These are phyloP conservation scores for Stachybotrys elegans DNA, from an alignment of 2,329 filamentous ascomycete genomes.

Conservation along the genomic window DNA sequence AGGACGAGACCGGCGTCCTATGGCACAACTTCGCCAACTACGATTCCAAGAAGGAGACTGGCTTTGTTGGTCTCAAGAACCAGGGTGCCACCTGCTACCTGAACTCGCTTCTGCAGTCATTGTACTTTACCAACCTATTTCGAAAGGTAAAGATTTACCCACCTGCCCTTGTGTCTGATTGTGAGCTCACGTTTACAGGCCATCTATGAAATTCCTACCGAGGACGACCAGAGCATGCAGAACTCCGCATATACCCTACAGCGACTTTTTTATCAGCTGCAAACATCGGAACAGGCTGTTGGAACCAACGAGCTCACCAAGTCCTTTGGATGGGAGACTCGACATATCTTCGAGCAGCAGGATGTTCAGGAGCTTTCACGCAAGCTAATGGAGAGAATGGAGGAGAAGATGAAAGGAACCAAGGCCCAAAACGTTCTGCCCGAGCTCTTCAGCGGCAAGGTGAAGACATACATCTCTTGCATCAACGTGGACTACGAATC, in stretches of 20 bases:
- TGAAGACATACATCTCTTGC: slow-evolving; percentile 98
- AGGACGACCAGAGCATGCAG: slow-evolving; percentile 70
- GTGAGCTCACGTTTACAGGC: slow-evolving; percentile 52
- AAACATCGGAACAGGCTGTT: slow-evolving; percentile 79
- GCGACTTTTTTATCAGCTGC: slow-evolving; percentile 88
- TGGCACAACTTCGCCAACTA: slow-evolving; percentile 95
- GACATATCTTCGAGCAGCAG: slow-evolving; percentile 97
- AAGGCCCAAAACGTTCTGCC: slow-evolving; percentile 83
- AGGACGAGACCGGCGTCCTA: slow-evolving; percentile 81
- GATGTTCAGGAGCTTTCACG: slow-evolving; percentile 96
- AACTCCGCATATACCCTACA: slow-evolving; percentile 95
- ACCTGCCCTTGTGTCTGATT: too few relatives aligned
- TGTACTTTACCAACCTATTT: slow-evolving; percentile 89
- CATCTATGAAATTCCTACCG: slow-evolving; percentile 94
- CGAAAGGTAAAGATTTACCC: slow-evolving; percentile 85
- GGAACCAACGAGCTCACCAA: slow-evolving; percentile 89
- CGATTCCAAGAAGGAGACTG: slow-evolving; percentile 98
- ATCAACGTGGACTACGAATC: slow-evolving; percentile 98
- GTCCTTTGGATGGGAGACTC: slow-evolving; percentile 96
- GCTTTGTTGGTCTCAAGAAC: slow-evolving; percentile 93
- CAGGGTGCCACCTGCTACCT: slow-evolving; percentile 91
- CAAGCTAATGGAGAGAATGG: slow-evolving; percentile 95
- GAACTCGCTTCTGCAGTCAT: slow-evolving; percentile 76
- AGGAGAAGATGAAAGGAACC: slow-evolving; percentile 97
- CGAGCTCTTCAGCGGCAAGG: slow-evolving; percentile 92